Evolutionary conservation across 345 rosid genomes (phyloP).

Genomic region (Pugionium cornutum): DNA sequence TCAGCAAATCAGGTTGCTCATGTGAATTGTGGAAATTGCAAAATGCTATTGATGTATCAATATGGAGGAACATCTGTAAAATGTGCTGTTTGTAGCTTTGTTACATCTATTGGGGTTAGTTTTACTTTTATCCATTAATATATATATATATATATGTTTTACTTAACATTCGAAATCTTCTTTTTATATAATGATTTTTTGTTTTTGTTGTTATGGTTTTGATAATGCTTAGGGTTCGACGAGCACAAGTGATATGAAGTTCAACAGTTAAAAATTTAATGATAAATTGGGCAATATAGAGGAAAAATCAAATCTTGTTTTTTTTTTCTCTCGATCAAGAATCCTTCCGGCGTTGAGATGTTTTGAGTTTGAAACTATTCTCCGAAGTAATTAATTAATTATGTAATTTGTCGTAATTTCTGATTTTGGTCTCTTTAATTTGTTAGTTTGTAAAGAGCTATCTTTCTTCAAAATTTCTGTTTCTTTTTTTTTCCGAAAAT

Average conservation of each 20-base stretch:
- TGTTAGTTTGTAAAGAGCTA: constrained; percentile 32
- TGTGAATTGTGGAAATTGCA: constrained; percentile 92
- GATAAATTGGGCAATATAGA: constrained; percentile 25
- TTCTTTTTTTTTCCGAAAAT: background rate
- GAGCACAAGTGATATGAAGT: constrained; percentile 68
- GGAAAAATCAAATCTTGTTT: constrained; percentile 5
- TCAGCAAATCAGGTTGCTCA: constrained; percentile 97
- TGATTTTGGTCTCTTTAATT: constrained; percentile 18
- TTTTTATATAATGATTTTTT: constrained; percentile 7
- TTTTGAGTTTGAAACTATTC: constrained; percentile 2
- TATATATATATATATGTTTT: no score
- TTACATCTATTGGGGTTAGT: constrained; percentile 84
- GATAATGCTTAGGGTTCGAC: constrained; percentile 61
- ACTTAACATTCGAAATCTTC: no score
- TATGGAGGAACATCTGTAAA: constrained; percentile 93
- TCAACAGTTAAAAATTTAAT: constrained; percentile 45
- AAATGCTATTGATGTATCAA: constrained; percentile 92
- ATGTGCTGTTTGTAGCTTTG: constrained; percentile 93
- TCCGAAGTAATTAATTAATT: constrained; percentile 2
- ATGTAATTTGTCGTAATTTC: constrained; percentile 25
- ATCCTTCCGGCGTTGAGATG: constrained; percentile 1
- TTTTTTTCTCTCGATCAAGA: constrained; percentile 7
- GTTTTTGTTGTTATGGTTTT: constrained; percentile 18
- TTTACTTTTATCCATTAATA: background rate
- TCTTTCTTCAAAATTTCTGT: constrained; percentile 19